phyloP scores from a whole-genome alignment of 1,284 basidiomycete genomes.

The Melampsora larici-populina region DNA sequence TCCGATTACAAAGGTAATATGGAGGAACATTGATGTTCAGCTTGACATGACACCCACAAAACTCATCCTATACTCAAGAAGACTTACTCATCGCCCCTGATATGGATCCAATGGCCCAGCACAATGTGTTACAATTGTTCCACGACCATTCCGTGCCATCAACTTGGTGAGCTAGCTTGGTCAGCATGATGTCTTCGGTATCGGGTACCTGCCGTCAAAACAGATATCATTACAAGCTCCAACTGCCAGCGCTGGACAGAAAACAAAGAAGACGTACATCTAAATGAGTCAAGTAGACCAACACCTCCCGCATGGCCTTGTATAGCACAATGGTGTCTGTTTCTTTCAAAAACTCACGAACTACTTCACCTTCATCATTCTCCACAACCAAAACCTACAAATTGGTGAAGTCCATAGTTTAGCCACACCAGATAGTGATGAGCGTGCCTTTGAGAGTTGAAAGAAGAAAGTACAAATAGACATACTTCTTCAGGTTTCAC shows the following conservation, averaged over 20 bases:
- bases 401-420: not conserved
- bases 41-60: constrained; percentile 5
- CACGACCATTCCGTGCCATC: constrained; percentile 98
- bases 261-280: constrained; percentile 64
- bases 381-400: constrained; percentile 81
- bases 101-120: constrained; percentile 99
- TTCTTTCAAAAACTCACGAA: constrained; percentile 99
- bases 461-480: not conserved
- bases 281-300: constrained; percentile 89
- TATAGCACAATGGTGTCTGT: constrained; percentile 97
- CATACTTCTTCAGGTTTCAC: constrained; percentile 90
- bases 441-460: too few relatives aligned
- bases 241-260: constrained; percentile 81
- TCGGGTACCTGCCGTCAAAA: constrained; percentile 32
- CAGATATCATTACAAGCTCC: not conserved
- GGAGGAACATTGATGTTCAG: not conserved
- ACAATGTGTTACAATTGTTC: constrained; percentile 98
- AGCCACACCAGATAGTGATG: too few relatives aligned
- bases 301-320: constrained; percentile 96
- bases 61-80: not conserved
- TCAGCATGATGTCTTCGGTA: constrained; percentile 44
- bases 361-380: constrained; percentile 99
- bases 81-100: constrained; percentile 79
- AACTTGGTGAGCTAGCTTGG: constrained; percentile 56
- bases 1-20: not conserved